Percentiles rank a stretch among this genome's conserved stretches.
Evolutionary conservation across 768 basidiomycete genomes (phyloP).

Genomic region (Polyporus arcularius): DNA sequence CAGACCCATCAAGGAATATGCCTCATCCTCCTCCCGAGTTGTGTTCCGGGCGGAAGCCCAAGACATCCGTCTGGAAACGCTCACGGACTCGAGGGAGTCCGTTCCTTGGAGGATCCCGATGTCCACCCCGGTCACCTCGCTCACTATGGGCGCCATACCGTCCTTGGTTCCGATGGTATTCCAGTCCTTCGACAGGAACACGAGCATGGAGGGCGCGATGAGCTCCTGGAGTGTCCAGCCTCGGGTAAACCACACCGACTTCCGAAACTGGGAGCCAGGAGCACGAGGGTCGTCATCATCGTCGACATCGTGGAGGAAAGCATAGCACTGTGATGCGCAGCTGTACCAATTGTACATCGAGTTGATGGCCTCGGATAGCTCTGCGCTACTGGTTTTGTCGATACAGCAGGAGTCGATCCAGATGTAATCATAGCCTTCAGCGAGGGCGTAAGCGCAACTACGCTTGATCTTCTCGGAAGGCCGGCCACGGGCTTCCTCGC

Average conservation of each 20-base stretch:
- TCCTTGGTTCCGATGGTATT: neutral
- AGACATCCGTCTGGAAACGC: neutral
- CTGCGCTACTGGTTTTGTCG: neutral
- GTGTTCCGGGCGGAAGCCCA: neutral
- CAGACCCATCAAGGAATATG: constrained; percentile 1
- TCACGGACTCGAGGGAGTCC: neutral
- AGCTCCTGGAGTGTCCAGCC: neutral
- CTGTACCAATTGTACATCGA: neutral
- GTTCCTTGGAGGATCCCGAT: neutral
- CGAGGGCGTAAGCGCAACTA: neutral
- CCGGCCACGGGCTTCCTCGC: neutral
- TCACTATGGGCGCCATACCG: neutral
- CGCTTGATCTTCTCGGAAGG: neutral
- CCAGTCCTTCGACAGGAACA: neutral
- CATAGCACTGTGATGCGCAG: neutral
- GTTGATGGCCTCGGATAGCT: neutral
- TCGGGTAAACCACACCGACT: neutral
- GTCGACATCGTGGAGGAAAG: neutral
- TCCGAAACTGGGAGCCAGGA: neutral
- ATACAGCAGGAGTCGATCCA: neutral
- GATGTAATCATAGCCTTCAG: neutral
- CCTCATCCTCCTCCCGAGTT: neutral
- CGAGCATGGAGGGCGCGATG: neutral
- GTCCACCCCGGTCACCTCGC: neutral
- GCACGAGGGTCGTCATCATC: neutral